Percentiles rank a stretch among this genome's conserved stretches.
phyloP scores from a whole-genome alignment of 2,329 filamentous ascomycete genomes.

The Cryphonectria naterciae region DNA sequence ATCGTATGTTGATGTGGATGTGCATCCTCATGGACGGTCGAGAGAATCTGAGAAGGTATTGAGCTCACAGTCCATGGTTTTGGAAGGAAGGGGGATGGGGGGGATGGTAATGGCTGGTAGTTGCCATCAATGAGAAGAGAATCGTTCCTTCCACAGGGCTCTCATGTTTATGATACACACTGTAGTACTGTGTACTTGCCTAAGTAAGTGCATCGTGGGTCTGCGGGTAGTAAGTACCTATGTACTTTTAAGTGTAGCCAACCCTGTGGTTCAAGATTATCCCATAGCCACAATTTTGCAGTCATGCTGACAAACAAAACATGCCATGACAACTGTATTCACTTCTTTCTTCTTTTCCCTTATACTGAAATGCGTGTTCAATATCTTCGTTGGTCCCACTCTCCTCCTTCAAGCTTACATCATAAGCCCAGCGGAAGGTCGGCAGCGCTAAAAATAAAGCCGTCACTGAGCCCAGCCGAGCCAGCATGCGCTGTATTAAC shows the following conservation, averaged over 20 bases:
- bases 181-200: background rate
- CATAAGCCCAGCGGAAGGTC: background rate
- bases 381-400: background rate
- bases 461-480: background rate
- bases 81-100: too few species aligned
- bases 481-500: background rate
- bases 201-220: too few species aligned
- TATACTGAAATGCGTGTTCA: background rate
- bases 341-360: background rate
- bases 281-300: background rate
- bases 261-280: background rate
- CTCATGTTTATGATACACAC: background rate
- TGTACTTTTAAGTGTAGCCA: background rate
- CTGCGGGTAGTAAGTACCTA: too few species aligned
- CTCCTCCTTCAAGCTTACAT: background rate
- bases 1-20: background rate
- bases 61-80: background rate
- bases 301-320: background rate
- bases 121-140: background rate
- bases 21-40: background rate
- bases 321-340: background rate
- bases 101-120: background rate
- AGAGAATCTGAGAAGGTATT: background rate
- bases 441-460: conserved; percentile 15
- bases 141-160: background rate